Conservation (phyloP, 2,329 filamentous ascomycete genomes). For the Cladosporium phlei region DNA sequence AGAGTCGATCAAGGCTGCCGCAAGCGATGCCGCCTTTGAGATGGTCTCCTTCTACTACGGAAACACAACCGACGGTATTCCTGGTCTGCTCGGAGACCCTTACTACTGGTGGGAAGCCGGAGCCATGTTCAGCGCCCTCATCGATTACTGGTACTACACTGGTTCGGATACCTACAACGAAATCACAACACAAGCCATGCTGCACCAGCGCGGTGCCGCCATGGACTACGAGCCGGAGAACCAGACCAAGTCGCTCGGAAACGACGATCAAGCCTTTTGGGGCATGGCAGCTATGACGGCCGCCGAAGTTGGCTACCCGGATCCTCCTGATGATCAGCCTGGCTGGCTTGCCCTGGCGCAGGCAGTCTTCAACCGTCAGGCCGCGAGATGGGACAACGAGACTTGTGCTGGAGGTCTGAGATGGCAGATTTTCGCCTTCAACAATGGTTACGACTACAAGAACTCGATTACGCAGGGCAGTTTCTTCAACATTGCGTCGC, state of each 20-base stretch:
- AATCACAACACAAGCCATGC: conserved; percentile 52
- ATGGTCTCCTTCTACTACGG: conserved; percentile 52
- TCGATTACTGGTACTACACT: conserved; percentile 67
- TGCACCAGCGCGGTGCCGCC: conserved; percentile 56
- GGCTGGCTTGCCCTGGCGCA: conserved; percentile 43
- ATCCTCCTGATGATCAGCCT: conserved; percentile 37
- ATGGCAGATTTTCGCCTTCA: conserved; percentile 42
- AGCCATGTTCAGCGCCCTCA: conserved; percentile 59
- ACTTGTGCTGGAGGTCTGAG: conserved; percentile 37
- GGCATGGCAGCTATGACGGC: conserved; percentile 52
- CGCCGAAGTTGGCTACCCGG: conserved; percentile 47
- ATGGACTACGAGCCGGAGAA: conserved; percentile 54
- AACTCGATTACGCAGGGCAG: conserved; percentile 51
- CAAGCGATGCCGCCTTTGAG: conserved; percentile 41
- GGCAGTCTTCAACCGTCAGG: conserved; percentile 38
- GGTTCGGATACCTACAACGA: conserved; percentile 61
- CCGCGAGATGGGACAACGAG: conserved; percentile 33
- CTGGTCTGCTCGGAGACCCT: conserved; percentile 56
- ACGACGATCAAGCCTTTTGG: conserved; percentile 57
- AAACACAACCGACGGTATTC: conserved; percentile 47
- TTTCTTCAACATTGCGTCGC: conserved; percentile 47
- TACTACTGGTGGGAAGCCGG: conserved; percentile 71
- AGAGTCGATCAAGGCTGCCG: conserved; percentile 43
- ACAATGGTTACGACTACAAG: conserved; percentile 46
- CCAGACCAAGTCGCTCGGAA: conserved; percentile 38